Conservation (phyloP, 2,329 filamentous ascomycete species). For the Epichloe hybrida region DNA sequence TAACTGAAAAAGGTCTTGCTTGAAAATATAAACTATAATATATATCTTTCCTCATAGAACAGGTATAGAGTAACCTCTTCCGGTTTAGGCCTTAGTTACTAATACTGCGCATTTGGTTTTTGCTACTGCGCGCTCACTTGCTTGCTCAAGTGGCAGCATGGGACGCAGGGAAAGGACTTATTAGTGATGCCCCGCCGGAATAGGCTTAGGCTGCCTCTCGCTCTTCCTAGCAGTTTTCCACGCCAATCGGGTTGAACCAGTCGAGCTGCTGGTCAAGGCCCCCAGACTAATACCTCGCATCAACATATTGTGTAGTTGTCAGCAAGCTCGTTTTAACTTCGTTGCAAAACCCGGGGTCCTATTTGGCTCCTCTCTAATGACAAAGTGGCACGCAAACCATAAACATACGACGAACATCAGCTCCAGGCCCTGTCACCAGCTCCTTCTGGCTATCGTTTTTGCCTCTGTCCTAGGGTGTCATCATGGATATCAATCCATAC, state of each 20-base stretch:
- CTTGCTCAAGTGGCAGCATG: too few relatives aligned
- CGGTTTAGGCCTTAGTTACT: too few relatives aligned
- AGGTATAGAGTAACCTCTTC: too few relatives aligned
- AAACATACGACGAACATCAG: neutral
- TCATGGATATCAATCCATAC: constrained; percentile 33
- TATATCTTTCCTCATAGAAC: too few relatives aligned
- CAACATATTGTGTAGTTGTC: neutral
- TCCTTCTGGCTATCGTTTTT: neutral
- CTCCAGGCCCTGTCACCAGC: neutral
- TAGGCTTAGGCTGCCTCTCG: neutral
- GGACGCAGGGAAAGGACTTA: too few relatives aligned
- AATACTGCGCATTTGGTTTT: too few relatives aligned
- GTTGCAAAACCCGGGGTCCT: neutral
- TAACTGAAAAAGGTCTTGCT: too few relatives aligned
- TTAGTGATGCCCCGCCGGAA: neutral
- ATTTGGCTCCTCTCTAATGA: too few relatives aligned
- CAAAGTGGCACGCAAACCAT: neutral
- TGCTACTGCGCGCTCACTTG: too few relatives aligned
- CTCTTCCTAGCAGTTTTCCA: neutral
- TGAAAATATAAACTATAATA: too few relatives aligned
- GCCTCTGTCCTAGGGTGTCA: neutral
- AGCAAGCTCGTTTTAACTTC: neutral
- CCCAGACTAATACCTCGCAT: too few relatives aligned
- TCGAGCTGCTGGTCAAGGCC: neutral
- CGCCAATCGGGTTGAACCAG: neutral